Evolutionary conservation across 768 basidiomycete species (phyloP).

Genomic region (Pulveroboletus sp.): DNA sequence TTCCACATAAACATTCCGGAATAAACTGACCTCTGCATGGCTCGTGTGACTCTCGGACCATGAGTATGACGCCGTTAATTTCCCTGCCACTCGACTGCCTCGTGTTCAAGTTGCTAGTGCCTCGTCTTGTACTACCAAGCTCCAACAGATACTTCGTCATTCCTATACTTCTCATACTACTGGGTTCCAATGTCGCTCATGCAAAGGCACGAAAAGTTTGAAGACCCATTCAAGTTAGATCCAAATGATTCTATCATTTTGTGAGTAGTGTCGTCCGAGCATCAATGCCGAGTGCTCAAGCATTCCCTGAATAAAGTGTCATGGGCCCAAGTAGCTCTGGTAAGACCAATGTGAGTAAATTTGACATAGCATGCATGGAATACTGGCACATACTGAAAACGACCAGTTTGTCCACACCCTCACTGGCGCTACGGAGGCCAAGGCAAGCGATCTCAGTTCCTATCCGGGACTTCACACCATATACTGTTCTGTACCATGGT

Average conservation of each 20-base stretch:
- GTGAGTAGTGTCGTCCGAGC: neutral
- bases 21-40: too few relatives aligned
- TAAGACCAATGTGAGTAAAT: constrained; percentile 19
- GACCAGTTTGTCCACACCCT: constrained; percentile 14
- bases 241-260: constrained; percentile 12
- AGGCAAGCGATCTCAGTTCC: constrained; percentile 7
- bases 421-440: neutral
- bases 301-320: constrained; percentile 6
- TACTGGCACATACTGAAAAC: neutral
- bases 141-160: too few relatives aligned
- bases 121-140: too few relatives aligned
- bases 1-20: too few relatives aligned
- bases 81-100: too few relatives aligned
- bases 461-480: constrained; percentile 7
- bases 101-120: too few relatives aligned
- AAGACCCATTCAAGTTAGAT: constrained; percentile 1
- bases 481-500: neutral
- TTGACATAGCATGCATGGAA: neutral
- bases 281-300: too few relatives aligned
- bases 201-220: too few relatives aligned
- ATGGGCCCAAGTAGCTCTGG: constrained; percentile 27
- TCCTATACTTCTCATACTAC: too few relatives aligned
- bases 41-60: too few relatives aligned
- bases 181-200: too few relatives aligned
- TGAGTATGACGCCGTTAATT: too few relatives aligned